These are phyloP conservation scores for Penicillium occitanis DNA, from an alignment of 2,329 filamentous ascomycete species.

Conservation along the genomic window DNA sequence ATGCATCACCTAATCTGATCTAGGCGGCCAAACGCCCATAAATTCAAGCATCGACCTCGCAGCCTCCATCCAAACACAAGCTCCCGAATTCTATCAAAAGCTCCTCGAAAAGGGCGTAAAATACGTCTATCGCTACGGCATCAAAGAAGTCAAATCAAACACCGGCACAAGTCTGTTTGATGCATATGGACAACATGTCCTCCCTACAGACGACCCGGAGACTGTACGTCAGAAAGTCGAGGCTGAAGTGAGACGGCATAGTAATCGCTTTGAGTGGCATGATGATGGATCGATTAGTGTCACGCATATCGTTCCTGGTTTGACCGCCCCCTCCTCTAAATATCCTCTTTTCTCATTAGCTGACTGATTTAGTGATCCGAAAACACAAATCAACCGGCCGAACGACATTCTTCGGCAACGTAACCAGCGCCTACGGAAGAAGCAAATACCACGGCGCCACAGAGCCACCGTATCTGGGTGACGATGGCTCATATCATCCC, in stretches of 20 bases:
- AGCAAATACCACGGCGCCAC: neutral
- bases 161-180: neutral
- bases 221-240: neutral
- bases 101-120: neutral
- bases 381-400: neutral
- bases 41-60: neutral
- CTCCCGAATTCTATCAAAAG: neutral
- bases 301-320: neutral
- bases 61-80: neutral
- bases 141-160: neutral
- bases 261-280: neutral
- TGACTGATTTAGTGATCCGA: neutral
- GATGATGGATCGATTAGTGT: neutral
- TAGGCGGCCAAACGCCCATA: neutral
- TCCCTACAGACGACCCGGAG: neutral
- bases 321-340: too few species aligned
- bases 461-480: neutral
- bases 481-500: neutral
- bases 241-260: neutral
- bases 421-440: neutral
- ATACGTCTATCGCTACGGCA: neutral
- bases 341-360: neutral
- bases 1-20: neutral
- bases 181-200: neutral
- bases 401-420: neutral